Conservation (phyloP, 208 protist species). For the Acanthamoeba sp. region DNA sequence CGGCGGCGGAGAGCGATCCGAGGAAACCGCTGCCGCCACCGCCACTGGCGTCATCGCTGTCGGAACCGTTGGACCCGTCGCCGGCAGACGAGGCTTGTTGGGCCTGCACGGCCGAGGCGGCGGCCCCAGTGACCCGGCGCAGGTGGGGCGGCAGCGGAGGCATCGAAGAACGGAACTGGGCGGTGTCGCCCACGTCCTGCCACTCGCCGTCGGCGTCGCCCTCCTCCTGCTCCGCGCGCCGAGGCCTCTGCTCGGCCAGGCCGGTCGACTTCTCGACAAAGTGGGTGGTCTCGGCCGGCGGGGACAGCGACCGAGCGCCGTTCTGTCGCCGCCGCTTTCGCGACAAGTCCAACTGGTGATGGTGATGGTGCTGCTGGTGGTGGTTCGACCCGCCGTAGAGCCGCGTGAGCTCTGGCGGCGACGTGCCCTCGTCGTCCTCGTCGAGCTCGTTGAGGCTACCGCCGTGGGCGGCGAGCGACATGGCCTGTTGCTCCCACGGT, state of each 20-base stretch:
- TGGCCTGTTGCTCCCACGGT: not conserved
- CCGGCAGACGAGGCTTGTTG: not conserved
- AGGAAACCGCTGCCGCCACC: not conserved
- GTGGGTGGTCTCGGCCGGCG: not conserved
- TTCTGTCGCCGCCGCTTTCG: not conserved
- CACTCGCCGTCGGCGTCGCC: not conserved
- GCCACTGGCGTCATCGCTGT: not conserved
- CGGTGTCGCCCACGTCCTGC: not conserved
- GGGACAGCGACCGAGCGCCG: not conserved
- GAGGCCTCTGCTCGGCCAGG: too few relatives aligned
- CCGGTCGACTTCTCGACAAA: too few relatives aligned
- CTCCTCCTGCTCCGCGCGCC: not conserved
- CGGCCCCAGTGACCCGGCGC: not conserved
- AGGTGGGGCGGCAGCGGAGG: not conserved
- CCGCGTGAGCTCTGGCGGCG: not conserved
- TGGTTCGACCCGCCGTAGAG: conserved; percentile 40
- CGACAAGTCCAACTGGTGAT: not conserved
- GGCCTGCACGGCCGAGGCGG: not conserved
- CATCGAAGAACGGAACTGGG: conserved; percentile 6
- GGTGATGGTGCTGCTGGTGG: not conserved
- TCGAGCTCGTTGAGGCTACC: conserved; percentile 26
- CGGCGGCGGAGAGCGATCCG: not conserved
- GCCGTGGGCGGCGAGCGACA: not conserved
- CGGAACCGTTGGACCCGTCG: not conserved
- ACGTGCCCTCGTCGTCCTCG: not conserved